A percentile compares a stretch with the other conserved stretches of the same genome.
These are phyloP conservation scores for Ceratocystis papillata DNA, from an alignment of 2,329 filamentous ascomycete species.

Conservation along the genomic window DNA sequence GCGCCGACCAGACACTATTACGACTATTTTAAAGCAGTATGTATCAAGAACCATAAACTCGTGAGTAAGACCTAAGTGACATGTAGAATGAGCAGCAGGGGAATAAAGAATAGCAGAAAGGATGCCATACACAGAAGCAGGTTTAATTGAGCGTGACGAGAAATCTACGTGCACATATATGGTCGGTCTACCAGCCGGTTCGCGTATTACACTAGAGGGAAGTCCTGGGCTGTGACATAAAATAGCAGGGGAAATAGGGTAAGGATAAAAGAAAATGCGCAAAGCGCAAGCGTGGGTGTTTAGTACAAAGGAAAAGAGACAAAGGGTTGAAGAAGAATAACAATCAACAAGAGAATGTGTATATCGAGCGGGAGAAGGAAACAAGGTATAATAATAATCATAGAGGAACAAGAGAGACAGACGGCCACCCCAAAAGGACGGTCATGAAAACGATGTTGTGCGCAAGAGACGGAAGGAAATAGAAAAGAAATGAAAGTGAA, in stretches of 20 bases:
- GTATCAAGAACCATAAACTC: background rate
- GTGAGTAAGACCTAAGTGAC: background rate
- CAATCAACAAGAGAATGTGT: background rate
- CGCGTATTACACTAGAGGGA: background rate
- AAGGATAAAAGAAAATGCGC: background rate
- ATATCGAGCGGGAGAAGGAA: background rate
- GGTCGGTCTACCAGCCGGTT: background rate
- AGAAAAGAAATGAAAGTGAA: background rate
- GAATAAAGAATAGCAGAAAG: background rate
- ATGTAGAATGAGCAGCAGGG: background rate
- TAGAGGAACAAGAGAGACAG: slow-evolving; percentile 8
- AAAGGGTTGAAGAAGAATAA: background rate
- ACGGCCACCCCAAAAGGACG: background rate
- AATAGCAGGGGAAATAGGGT: background rate
- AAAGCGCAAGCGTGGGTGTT: background rate
- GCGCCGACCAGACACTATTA: background rate
- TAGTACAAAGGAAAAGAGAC: background rate
- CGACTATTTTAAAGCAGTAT: slow-evolving; percentile 17
- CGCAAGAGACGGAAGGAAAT: slow-evolving; percentile 11
- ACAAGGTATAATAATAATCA: background rate
- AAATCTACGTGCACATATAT: background rate
- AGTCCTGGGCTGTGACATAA: background rate
- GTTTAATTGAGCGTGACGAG: background rate
- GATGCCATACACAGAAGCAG: background rate
- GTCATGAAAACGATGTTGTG: slow-evolving; percentile 8